These are phyloP conservation scores for Aspergillaceae sp. DNA, from an alignment of 2,329 filamentous ascomycete species.

Conservation along the genomic window DNA sequence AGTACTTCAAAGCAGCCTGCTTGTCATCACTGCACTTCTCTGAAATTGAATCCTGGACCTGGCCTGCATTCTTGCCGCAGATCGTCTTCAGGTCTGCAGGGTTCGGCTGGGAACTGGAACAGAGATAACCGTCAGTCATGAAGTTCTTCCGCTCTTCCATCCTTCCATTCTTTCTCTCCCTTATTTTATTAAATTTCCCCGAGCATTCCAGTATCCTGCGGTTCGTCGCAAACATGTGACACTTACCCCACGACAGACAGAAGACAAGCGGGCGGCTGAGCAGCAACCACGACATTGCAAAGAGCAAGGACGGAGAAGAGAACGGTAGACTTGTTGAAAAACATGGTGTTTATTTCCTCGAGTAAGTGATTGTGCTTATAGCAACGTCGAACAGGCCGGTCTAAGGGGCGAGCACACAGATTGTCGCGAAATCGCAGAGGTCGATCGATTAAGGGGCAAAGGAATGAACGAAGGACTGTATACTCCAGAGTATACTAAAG, in stretches of 20 bases:
- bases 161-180: neutral
- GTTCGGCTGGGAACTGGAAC: slow-evolving; percentile 23
- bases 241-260: slow-evolving; percentile 43
- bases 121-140: slow-evolving; percentile 12
- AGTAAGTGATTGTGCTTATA: neutral
- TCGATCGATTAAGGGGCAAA: slow-evolving; percentile 6
- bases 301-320: slow-evolving; percentile 39
- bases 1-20: slow-evolving; percentile 30
- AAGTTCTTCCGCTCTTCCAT: neutral
- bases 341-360: slow-evolving; percentile 31
- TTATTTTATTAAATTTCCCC: neutral
- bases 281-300: slow-evolving; percentile 34
- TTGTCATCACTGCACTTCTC: slow-evolving; percentile 27
- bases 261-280: slow-evolving; percentile 43
- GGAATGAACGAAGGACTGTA: slow-evolving; percentile 1
- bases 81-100: slow-evolving; percentile 32
- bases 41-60: slow-evolving; percentile 30
- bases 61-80: slow-evolving; percentile 28
- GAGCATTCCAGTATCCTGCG: neutral
- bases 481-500: slow-evolving; percentile 4
- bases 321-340: slow-evolving; percentile 36
- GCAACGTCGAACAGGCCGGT: neutral
- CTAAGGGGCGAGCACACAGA: slow-evolving; percentile 3
- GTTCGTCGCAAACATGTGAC: slow-evolving; percentile 7
- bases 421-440: neutral